Evolutionary conservation across 2,329 filamentous ascomycete species (phyloP).

Genomic region (Emmonsiellopsis sp.): DNA sequence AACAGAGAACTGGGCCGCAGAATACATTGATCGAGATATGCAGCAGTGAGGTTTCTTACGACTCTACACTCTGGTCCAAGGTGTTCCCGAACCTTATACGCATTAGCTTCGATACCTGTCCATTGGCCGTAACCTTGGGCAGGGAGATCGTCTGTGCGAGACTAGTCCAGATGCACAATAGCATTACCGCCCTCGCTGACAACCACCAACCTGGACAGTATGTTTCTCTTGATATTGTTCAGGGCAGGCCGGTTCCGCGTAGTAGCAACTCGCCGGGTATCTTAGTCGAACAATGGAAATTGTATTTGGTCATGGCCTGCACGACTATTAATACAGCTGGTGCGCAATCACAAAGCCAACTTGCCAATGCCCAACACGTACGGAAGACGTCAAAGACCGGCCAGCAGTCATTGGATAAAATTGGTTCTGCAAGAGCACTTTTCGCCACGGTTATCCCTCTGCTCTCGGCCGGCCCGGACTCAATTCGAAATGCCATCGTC

Average conservation of each 20-base stretch:
- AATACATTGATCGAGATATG: slow-evolving; percentile 88
- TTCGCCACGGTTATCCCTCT: slow-evolving; percentile 90
- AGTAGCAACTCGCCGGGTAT: slow-evolving; percentile 59
- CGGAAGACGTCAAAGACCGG: slow-evolving; percentile 67
- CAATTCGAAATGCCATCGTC: slow-evolving; percentile 83
- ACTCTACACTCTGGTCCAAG: slow-evolving; percentile 94
- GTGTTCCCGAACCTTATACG: slow-evolving; percentile 92
- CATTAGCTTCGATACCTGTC: slow-evolving; percentile 81
- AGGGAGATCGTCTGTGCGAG: slow-evolving; percentile 88
- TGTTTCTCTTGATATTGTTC: slow-evolving; percentile 24
- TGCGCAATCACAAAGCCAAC: slow-evolving; percentile 48
- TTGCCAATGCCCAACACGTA: slow-evolving; percentile 60
- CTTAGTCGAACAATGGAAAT: slow-evolving; percentile 93
- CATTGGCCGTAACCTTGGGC: slow-evolving; percentile 81
- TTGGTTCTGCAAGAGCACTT: slow-evolving; percentile 76
- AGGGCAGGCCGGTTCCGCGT: slow-evolving; percentile 33
- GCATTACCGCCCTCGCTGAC: slow-evolving; percentile 70
- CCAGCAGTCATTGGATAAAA: slow-evolving; percentile 60
- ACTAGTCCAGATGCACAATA: slow-evolving; percentile 84
- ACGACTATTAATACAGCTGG: slow-evolving; percentile 84
- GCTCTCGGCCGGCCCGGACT: slow-evolving; percentile 66
- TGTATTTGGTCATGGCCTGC: slow-evolving; percentile 94
- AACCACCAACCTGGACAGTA: slow-evolving; percentile 22
- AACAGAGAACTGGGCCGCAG: slow-evolving; percentile 72
- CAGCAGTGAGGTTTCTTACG: slow-evolving; percentile 89